These are phyloP conservation scores for Podaxis sp. DNA, from an alignment of 768 basidiomycete genomes.

Conservation along the genomic window DNA sequence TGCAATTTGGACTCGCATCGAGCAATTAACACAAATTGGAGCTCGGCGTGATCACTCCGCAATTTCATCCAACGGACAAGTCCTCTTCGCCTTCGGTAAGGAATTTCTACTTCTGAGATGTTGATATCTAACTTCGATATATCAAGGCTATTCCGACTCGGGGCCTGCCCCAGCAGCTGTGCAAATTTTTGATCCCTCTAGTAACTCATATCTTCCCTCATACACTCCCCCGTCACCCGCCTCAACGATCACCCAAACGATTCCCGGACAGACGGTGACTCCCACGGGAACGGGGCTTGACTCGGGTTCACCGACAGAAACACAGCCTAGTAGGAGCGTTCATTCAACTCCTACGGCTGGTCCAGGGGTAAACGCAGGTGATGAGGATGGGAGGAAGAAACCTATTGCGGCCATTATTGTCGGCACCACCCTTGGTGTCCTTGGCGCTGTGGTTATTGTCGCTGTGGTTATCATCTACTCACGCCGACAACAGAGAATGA, in stretches of 20 bases:
- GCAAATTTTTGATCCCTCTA: conserved; percentile 46
- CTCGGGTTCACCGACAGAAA: background rate
- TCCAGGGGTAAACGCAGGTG: conserved; percentile 16
- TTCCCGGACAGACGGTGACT: background rate
- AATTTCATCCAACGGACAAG: conserved; percentile 49
- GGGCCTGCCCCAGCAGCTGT: conserved; percentile 54
- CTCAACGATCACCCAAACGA: conserved; percentile 12
- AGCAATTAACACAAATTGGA: conserved; percentile 53
- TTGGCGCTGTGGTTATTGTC: conserved; percentile 46
- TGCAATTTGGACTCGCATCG: conserved; percentile 55
- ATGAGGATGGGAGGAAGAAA: conserved; percentile 12
- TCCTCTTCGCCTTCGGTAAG: conserved; percentile 79
- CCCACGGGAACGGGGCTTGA: conserved; percentile 4
- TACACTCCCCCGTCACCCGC: conserved; percentile 32
- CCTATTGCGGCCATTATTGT: conserved; percentile 49
- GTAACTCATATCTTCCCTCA: conserved; percentile 37
- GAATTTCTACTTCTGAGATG: conserved; percentile 6
- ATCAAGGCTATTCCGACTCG: conserved; percentile 41
- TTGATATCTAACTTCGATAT: background rate
- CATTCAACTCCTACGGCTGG: conserved; percentile 20
- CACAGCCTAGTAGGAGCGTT: conserved; percentile 1
- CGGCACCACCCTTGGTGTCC: conserved; percentile 55
- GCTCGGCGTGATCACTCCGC: conserved; percentile 73
- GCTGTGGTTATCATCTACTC: conserved; percentile 40
- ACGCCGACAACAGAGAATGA: conserved; percentile 26